Percentiles rank a stretch among this genome's conserved stretches.
phyloP scores from a whole-genome alignment of 1,284 basidiomycete species.

The Ganoderma leucocontextum region DNA sequence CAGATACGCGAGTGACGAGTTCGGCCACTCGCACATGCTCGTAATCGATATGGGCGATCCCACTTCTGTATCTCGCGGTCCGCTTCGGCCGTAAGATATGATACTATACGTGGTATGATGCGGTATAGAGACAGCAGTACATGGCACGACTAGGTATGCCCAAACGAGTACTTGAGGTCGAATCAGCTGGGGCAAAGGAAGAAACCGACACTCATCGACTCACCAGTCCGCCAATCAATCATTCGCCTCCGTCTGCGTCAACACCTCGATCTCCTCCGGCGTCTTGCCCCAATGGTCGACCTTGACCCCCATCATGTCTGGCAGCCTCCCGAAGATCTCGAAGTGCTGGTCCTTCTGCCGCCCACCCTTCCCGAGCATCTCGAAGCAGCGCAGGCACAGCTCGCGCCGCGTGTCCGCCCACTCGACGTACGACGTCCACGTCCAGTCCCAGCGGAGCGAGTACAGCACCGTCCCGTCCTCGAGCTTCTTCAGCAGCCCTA shows the following conservation, averaged over 20 bases:
- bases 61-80: too few relatives aligned
- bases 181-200: background rate
- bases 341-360: slow-evolving; percentile 17
- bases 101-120: background rate
- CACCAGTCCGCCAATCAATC: background rate
- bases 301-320: slow-evolving; percentile 21
- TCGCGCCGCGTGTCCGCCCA: slow-evolving; percentile 18
- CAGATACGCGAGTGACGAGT: too few relatives aligned
- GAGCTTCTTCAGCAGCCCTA: slow-evolving; percentile 23
- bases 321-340: slow-evolving; percentile 17
- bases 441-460: slow-evolving; percentile 15
- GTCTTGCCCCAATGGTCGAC: slow-evolving; percentile 10
- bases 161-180: background rate
- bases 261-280: slow-evolving; percentile 3
- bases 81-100: too few relatives aligned
- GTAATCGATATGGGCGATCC: too few relatives aligned
- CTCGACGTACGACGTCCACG: slow-evolving; percentile 22
- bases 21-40: too few relatives aligned
- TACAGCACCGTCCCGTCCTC: slow-evolving; percentile 28
- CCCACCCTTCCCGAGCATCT: slow-evolving; percentile 15
- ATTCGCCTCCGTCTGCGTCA: background rate
- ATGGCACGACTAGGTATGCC: background rate
- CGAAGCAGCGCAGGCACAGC: slow-evolving; percentile 21
- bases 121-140: background rate
- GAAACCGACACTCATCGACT: background rate